A percentile compares a stretch with the other conserved stretches of the same genome.
phyloP scores from a whole-genome alignment of 441 rosid genomes.

The Melastoma candidum region DNA sequence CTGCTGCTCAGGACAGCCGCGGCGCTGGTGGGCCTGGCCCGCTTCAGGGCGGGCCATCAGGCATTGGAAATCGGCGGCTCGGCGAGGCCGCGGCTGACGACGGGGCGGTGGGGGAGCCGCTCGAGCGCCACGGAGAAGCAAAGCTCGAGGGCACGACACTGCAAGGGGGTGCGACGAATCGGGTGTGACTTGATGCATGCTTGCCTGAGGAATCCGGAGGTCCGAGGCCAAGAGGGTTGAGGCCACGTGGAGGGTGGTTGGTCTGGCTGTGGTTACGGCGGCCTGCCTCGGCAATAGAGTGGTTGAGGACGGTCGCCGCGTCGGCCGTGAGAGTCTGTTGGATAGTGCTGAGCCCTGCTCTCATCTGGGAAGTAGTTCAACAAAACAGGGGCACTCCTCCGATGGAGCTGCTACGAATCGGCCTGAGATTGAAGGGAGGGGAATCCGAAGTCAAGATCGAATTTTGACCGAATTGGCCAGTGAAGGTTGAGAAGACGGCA shows the following conservation, averaged over 20 bases:
- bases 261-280: slow-evolving; percentile 90
- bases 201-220: slow-evolving; percentile 80
- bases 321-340: slow-evolving; percentile 95
- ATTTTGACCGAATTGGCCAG: too few relatives aligned
- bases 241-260: slow-evolving; percentile 86
- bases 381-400: too few relatives aligned
- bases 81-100: slow-evolving; percentile 20
- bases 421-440: too few relatives aligned
- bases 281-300: slow-evolving; percentile 75
- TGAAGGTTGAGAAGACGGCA: too few relatives aligned
- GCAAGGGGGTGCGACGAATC: slow-evolving; percentile 73
- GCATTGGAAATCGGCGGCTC: slow-evolving; percentile 96
- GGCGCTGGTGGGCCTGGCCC: slow-evolving; percentile 98
- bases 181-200: slow-evolving; percentile 96
- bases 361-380: slow-evolving; percentile 31
- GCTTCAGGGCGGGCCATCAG: slow-evolving; percentile 85
- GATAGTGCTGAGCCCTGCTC: slow-evolving; percentile 85
- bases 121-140: slow-evolving; percentile 97
- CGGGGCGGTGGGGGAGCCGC: slow-evolving; percentile 52
- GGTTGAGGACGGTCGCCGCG: slow-evolving; percentile 82
- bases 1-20: slow-evolving; percentile 96
- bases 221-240: slow-evolving; percentile 57
- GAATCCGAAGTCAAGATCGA: neutral
- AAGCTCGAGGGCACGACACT: slow-evolving; percentile 96
- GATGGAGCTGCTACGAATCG: too few relatives aligned